Evolutionary conservation across 225 moss, liverwort and hornwort species (phyloP).

Genomic region (Asterella californica): DNA sequence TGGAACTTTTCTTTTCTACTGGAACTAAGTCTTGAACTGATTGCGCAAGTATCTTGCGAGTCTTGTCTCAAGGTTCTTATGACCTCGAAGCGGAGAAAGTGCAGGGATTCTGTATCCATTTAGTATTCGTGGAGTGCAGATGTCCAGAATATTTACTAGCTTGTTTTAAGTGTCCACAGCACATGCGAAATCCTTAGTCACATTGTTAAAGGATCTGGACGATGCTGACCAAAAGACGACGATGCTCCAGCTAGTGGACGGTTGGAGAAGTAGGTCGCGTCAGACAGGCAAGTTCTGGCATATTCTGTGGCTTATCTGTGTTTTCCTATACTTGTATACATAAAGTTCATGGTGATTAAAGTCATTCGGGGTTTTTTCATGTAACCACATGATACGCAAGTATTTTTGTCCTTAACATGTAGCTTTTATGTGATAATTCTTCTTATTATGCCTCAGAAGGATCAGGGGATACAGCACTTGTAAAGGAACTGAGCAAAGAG

Average conservation of each 20-base stretch:
- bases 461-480: slow-evolving; percentile 42
- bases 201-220: slow-evolving; percentile 63
- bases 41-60: too few relatives aligned
- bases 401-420: neutral
- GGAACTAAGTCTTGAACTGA: too few relatives aligned
- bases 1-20: too few relatives aligned
- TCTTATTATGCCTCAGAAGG: neutral
- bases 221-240: slow-evolving; percentile 67
- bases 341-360: neutral
- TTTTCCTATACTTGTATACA: neutral
- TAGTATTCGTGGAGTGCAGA: neutral
- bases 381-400: neutral
- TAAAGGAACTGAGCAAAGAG: slow-evolving; percentile 89
- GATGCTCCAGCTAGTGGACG: slow-evolving; percentile 91
- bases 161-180: slow-evolving; percentile 39
- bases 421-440: neutral
- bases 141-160: neutral
- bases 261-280: slow-evolving; percentile 68
- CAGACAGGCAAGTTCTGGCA: slow-evolving; percentile 60
- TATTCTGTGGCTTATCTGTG: neutral
- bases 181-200: slow-evolving; percentile 73
- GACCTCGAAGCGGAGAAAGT: neutral
- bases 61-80: too few relatives aligned
- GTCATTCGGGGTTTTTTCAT: neutral
- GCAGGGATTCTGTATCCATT: neutral